These are phyloP conservation scores for Hemileia vastatrix DNA, from an alignment of 1,284 basidiomycete species.

Conservation along the genomic window DNA sequence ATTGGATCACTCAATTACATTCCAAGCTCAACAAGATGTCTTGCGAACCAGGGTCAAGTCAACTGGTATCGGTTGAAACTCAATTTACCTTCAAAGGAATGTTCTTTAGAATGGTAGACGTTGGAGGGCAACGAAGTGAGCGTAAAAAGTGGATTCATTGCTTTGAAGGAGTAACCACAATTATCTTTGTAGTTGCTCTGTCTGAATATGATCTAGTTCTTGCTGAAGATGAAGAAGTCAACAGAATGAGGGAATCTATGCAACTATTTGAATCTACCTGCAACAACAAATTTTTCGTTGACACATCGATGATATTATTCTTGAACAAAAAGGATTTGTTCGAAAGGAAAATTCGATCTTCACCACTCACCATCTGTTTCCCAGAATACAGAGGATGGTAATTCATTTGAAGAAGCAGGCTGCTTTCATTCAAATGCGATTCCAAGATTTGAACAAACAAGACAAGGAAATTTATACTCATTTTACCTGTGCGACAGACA, in stretches of 20 bases:
- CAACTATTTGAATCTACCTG: conserved; percentile 43
- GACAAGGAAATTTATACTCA: too few species aligned
- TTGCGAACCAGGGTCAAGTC: conserved; percentile 40
- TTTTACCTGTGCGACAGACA: too few species aligned
- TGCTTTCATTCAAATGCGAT: too few species aligned
- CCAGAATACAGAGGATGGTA: too few species aligned
- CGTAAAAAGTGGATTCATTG: conserved; percentile 44
- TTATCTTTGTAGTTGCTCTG: conserved; percentile 43
- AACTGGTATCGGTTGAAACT: conserved; percentile 39
- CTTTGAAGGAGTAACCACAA: conserved; percentile 41
- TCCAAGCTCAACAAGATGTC: conserved; percentile 39
- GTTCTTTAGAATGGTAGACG: conserved; percentile 41
- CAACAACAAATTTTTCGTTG: too few species aligned
- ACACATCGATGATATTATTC: too few species aligned
- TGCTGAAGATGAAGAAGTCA: conserved; percentile 38
- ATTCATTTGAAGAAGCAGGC: too few species aligned
- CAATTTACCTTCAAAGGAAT: conserved; percentile 40
- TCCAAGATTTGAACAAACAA: too few species aligned
- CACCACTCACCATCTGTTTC: too few species aligned
- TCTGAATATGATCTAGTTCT: conserved; percentile 43
- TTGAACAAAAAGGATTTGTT: too few species aligned
- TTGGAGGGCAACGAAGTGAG: conserved; percentile 40
- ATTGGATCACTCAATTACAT: conserved; percentile 34
- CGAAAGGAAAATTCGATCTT: too few species aligned
- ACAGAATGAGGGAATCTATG: conserved; percentile 41